Percentiles rank a stretch among this genome's conserved stretches.
Evolutionary conservation across 805 yeast genomes (phyloP).

Genomic region (Barnettozyma populi): DNA sequence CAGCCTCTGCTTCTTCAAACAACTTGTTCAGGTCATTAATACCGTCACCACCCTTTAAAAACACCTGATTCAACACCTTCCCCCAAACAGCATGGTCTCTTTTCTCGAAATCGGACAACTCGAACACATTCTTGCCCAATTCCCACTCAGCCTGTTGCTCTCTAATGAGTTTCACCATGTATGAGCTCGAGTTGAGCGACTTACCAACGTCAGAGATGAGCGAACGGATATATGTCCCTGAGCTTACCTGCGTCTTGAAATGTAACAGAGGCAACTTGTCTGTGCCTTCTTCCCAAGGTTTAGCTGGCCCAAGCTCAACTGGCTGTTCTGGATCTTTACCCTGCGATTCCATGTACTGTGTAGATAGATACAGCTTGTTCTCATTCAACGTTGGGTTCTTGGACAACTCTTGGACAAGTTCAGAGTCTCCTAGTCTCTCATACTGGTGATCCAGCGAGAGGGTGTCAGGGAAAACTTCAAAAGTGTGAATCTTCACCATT

Average conservation of each 20-base stretch:
- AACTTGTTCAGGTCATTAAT: conserved; percentile 36
- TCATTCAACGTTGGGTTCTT: conserved; percentile 48
- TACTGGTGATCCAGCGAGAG: conserved; percentile 54
- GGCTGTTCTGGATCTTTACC: conserved; percentile 37
- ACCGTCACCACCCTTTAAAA: conserved; percentile 37
- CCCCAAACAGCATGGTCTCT: conserved; percentile 67
- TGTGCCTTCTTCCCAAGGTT: conserved; percentile 27
- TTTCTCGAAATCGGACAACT: conserved; percentile 57
- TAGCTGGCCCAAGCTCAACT: conserved; percentile 34
- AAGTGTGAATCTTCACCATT: conserved; percentile 52
- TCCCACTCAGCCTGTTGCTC: conserved; percentile 81
- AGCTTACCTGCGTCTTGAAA: conserved; percentile 74
- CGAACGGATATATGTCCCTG: conserved; percentile 93
- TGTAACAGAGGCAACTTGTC: conserved; percentile 57
- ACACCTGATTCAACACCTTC: conserved; percentile 49
- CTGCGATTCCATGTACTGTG: conserved; percentile 44
- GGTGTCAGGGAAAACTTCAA: conserved; percentile 50
- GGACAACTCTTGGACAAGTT: conserved; percentile 30
- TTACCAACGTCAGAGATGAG: conserved; percentile 84
- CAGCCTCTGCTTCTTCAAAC: conserved; percentile 26
- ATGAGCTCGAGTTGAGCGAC: conserved; percentile 73
- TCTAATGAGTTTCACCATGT: conserved; percentile 81
- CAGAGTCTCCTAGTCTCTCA: conserved; percentile 11
- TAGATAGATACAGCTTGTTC: conserved; percentile 55
- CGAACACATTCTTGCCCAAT: conserved; percentile 62